Conservation (phyloP, 2,329 filamentous ascomycete genomes). For the Botryosphaeria dothidea region DNA sequence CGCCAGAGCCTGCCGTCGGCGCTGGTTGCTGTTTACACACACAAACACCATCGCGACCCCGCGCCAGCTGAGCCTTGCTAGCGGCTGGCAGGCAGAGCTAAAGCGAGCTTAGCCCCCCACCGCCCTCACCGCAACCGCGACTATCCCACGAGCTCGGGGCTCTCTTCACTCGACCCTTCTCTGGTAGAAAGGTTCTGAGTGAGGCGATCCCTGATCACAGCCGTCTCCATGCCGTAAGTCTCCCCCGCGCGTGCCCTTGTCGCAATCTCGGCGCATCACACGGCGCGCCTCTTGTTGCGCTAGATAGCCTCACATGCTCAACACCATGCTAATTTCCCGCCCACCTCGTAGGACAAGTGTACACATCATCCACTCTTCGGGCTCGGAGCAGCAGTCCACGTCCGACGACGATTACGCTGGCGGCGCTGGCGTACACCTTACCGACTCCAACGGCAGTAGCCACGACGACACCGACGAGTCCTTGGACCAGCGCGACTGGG, state of each 20-base stretch:
- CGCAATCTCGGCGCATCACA: conserved; percentile 32
- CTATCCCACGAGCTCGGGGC: conserved; percentile 23
- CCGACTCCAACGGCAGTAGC: conserved; percentile 27
- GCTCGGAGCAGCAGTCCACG: conserved; percentile 33
- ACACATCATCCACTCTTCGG: conserved; percentile 40
- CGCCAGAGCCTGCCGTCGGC: background rate
- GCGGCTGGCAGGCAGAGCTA: conserved; percentile 5
- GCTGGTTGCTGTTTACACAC: conserved; percentile 14
- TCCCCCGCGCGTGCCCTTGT: conserved; percentile 33
- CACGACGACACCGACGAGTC: conserved; percentile 33
- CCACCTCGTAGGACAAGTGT: conserved; percentile 40
- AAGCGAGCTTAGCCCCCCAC: background rate
- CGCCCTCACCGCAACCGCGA: background rate
- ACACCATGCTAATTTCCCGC: conserved; percentile 8
- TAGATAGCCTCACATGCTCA: conserved; percentile 24
- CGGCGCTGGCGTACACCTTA: conserved; percentile 25
- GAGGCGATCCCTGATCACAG: conserved; percentile 30
- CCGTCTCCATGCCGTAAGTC: conserved; percentile 44
- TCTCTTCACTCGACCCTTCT: conserved; percentile 39
- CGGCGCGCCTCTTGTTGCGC: conserved; percentile 25
- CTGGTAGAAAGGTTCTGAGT: conserved; percentile 41
- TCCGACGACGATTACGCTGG: conserved; percentile 36
- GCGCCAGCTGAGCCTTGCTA: conserved; percentile 13
- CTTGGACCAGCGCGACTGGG: conserved; percentile 32
- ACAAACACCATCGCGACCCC: conserved; percentile 16